A percentile compares a stretch with the other conserved stretches of the same genome.
phyloP scores from a whole-genome alignment of 2,329 filamentous ascomycete species.

The Chrysoporthe cubensis region DNA sequence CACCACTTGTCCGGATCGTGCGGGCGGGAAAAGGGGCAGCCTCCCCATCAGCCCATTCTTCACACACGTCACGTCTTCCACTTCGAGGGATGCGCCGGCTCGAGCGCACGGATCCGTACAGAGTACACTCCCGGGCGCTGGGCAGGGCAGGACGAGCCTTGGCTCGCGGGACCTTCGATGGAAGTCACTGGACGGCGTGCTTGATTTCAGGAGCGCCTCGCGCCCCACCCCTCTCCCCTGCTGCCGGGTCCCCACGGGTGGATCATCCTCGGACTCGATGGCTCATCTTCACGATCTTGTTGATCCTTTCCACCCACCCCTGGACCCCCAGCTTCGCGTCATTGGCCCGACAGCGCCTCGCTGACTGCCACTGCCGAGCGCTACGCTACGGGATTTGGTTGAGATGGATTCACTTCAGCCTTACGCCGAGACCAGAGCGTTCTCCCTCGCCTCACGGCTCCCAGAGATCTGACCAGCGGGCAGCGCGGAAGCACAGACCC shows the following conservation, averaged over 20 bases:
- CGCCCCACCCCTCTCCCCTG: conserved; percentile 19
- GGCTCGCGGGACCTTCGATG: neutral
- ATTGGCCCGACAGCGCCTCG: conserved; percentile 10
- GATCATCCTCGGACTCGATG: conserved; percentile 16
- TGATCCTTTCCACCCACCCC: conserved; percentile 12
- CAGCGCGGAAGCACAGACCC: neutral
- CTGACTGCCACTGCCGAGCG: conserved; percentile 25
- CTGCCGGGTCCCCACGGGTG: conserved; percentile 21
- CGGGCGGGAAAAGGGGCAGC: neutral
- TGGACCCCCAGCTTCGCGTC: conserved; percentile 12
- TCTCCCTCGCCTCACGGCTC: neutral
- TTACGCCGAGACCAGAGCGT: conserved; percentile 5
- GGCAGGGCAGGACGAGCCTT: neutral
- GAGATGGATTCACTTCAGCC: conserved; percentile 26
- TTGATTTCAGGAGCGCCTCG: conserved; percentile 25
- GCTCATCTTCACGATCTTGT: conserved; percentile 24
- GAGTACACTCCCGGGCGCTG: neutral
- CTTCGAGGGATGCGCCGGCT: neutral
- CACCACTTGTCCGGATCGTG: neutral
- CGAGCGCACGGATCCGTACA: neutral
- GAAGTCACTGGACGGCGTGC: conserved; percentile 17
- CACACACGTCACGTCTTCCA: conserved; percentile 5
- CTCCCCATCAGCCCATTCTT: conserved; percentile 3
- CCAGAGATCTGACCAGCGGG: neutral
- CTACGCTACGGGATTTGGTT: conserved; percentile 21